Conservation (phyloP, 2,329 filamentous ascomycete genomes). For the Aspergillus fructus region DNA sequence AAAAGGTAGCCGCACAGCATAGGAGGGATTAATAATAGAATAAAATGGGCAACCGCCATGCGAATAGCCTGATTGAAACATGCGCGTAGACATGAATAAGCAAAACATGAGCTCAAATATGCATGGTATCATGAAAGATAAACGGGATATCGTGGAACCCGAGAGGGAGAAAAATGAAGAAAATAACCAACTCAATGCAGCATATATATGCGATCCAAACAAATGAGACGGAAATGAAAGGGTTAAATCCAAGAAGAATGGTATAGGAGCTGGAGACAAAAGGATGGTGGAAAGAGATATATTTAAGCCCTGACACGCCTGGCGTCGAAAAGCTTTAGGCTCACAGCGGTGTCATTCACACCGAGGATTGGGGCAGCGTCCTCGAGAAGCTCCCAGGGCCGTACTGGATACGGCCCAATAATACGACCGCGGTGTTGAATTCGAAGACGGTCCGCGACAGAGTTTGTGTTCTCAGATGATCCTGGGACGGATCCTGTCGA, state of each 20-base stretch:
- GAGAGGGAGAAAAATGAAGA: not conserved
- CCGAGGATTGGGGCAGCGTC: conserved; percentile 45
- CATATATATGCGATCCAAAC: not conserved
- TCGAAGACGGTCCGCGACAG: conserved; percentile 32
- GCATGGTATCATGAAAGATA: conserved; percentile 3
- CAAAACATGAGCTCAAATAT: not conserved
- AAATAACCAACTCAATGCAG: conserved; percentile 1
- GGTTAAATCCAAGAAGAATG: not conserved
- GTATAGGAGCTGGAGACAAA: not conserved
- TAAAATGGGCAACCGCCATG: too few relatives aligned
- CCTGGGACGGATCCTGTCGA: conserved; percentile 14
- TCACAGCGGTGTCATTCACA: conserved; percentile 47
- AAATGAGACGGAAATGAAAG: not conserved
- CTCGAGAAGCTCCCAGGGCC: conserved; percentile 47
- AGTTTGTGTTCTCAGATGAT: conserved; percentile 27
- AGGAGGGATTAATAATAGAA: too few relatives aligned
- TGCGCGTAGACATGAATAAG: not conserved
- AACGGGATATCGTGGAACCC: not conserved
- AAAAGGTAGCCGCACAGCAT: not conserved
- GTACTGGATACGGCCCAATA: conserved; percentile 36
- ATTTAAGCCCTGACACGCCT: conserved; percentile 29
- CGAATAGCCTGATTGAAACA: not conserved
- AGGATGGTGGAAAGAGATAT: not conserved
- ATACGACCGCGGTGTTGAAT: conserved; percentile 38
- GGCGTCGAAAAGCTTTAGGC: conserved; percentile 43